These are phyloP conservation scores for Alternaria rosae DNA, from an alignment of 2,329 filamentous ascomycete genomes.

Conservation along the genomic window DNA sequence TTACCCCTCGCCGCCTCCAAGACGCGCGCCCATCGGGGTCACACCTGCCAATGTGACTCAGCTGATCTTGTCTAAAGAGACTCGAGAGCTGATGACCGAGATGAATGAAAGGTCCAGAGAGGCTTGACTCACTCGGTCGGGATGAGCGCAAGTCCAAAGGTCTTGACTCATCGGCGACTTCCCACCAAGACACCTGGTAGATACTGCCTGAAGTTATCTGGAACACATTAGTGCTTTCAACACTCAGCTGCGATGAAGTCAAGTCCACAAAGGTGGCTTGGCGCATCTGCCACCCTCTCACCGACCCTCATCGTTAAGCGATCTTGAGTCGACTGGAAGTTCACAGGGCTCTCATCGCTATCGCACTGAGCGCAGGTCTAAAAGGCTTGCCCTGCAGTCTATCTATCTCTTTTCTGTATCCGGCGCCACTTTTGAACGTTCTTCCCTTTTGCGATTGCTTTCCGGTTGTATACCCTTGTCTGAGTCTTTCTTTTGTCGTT, in stretches of 20 bases:
- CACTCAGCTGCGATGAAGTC: neutral
- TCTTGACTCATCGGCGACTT: neutral
- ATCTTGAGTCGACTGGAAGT: neutral
- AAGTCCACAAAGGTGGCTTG: neutral
- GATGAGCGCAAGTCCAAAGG: neutral
- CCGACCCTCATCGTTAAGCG: neutral
- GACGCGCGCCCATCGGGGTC: neutral
- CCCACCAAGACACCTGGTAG: neutral
- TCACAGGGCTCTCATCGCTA: neutral
- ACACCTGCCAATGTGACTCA: neutral
- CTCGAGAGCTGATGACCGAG: neutral
- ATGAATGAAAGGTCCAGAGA: neutral
- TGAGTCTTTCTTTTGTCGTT: rapidly evolving
- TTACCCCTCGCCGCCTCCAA: neutral
- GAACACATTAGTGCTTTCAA: neutral
- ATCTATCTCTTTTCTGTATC: neutral
- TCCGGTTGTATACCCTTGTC: neutral
- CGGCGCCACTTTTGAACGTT: rapidly evolving
- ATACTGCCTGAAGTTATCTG: neutral
- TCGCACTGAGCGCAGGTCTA: neutral
- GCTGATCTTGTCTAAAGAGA: neutral
- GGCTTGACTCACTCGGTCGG: neutral
- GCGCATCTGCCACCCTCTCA: neutral
- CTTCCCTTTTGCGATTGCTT: neutral
- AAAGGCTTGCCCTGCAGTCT: neutral